Percentiles rank a stretch among this genome's conserved stretches.
Evolutionary conservation across 2,329 filamentous ascomycete genomes (phyloP).

Genomic region (Truncatella angustata): DNA sequence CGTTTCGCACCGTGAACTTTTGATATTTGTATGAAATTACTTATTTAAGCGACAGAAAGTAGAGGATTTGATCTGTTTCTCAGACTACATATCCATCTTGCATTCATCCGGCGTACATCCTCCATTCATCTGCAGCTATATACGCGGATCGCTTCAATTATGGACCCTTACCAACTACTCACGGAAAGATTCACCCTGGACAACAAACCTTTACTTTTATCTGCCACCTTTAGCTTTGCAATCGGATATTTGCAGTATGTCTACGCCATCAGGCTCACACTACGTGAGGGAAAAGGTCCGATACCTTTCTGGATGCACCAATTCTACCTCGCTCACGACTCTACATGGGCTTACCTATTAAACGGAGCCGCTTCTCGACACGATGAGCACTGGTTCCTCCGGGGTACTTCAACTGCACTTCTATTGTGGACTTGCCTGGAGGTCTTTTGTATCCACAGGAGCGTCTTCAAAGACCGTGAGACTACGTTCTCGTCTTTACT

Average conservation of each 20-base stretch:
- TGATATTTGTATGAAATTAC: no score
- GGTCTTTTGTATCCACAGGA: not conserved
- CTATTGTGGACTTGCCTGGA: not conserved
- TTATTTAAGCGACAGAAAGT: no score
- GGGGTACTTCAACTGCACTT: not conserved
- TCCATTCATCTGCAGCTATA: no score
- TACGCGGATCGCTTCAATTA: no score
- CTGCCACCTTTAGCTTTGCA: not conserved
- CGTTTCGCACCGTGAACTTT: no score
- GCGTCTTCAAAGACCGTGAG: not conserved
- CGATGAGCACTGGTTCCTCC: not conserved
- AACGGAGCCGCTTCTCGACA: not conserved
- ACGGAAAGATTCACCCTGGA: not conserved
- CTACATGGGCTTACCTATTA: not conserved
- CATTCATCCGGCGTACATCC: no score
- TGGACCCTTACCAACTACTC: not conserved
- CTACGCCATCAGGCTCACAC: not conserved
- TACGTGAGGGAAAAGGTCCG: not conserved
- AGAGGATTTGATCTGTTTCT: no score
- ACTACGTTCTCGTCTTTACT: not conserved
- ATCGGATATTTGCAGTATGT: not conserved
- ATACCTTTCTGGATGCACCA: not conserved
- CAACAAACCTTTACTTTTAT: not conserved
- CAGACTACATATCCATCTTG: no score
- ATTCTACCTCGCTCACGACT: not conserved